Evolutionary conservation across 2,329 filamentous ascomycete species (phyloP).

Genomic region (Diaporthe ilicicola): DNA sequence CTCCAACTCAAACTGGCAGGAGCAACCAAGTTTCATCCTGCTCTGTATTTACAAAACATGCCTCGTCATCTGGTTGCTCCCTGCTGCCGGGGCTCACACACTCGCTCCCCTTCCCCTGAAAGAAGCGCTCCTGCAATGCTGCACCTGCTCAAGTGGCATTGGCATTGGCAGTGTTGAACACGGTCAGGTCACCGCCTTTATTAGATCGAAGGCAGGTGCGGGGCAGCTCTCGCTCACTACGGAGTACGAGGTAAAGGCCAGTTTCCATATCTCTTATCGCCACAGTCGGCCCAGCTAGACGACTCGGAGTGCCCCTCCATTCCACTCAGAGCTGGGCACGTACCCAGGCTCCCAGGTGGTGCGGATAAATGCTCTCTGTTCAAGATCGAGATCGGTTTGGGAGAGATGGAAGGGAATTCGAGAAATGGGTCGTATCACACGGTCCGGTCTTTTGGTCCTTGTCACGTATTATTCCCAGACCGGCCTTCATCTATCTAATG

Average conservation of each 20-base stretch:
- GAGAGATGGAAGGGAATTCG: too few species aligned
- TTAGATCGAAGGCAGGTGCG: background rate
- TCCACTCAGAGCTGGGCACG: background rate
- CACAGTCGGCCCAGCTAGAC: background rate
- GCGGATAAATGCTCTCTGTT: too few species aligned
- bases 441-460: too few species aligned
- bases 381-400: too few species aligned
- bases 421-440: too few species aligned
- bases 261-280: slow-evolving; percentile 7
- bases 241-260: background rate
- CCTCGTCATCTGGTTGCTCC: background rate
- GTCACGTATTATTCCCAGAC: too few species aligned
- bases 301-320: slow-evolving; percentile 3
- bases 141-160: background rate
- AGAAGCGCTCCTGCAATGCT: background rate
- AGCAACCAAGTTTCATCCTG: too few species aligned
- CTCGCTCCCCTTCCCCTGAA: background rate
- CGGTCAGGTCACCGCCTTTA: background rate
- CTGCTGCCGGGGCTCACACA: background rate
- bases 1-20: too few species aligned
- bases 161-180: background rate
- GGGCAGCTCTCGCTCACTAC: slow-evolving; percentile 5
- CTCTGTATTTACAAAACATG: too few species aligned
- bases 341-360: too few species aligned
- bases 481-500: too few species aligned